phyloP scores from a whole-genome alignment of 805 yeast species.

The Torulaspora maleeae region DNA sequence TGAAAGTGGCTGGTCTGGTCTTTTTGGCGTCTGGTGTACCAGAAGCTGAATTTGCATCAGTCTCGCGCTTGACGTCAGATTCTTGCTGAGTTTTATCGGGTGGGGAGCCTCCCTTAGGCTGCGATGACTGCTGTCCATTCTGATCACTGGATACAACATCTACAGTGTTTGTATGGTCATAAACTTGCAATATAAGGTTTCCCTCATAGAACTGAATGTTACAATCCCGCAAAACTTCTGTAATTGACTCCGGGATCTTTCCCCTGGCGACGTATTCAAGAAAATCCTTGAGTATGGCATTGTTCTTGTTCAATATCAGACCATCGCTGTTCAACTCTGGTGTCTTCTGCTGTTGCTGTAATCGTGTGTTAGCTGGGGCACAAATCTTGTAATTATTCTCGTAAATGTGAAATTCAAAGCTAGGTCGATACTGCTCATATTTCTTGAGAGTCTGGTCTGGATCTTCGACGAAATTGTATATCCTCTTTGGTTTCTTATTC shows the following conservation, averaged over 20 bases:
- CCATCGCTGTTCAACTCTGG: slow-evolving; percentile 50
- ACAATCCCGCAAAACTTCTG: slow-evolving; percentile 85
- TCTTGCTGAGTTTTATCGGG: slow-evolving; percentile 1
- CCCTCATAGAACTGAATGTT: slow-evolving; percentile 85
- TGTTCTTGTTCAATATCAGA: slow-evolving; percentile 66
- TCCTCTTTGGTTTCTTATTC: slow-evolving; percentile 41
- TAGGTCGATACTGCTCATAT: slow-evolving; percentile 71
- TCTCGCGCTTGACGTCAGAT: background rate
- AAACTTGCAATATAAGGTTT: slow-evolving; percentile 77
- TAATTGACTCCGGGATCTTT: slow-evolving; percentile 81
- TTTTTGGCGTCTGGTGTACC: slow-evolving; percentile 6
- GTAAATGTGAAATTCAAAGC: slow-evolving; percentile 83
- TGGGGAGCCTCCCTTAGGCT: background rate
- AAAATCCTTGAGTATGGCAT: slow-evolving; percentile 74
- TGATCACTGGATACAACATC: slow-evolving; percentile 26
- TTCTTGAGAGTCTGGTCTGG: slow-evolving; percentile 69
- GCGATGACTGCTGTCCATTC: slow-evolving; percentile 8
- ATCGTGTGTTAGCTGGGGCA: slow-evolving; percentile 47
- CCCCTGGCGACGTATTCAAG: slow-evolving; percentile 74
- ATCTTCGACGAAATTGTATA: slow-evolving; percentile 61
- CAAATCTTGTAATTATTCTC: slow-evolving; percentile 90
- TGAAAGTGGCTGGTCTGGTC: slow-evolving; percentile 19
- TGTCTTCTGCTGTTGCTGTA: slow-evolving; percentile 37
- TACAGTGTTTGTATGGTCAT: slow-evolving; percentile 65
- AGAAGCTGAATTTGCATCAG: slow-evolving; percentile 4